Evolutionary conservation across 1,284 basidiomycete genomes (phyloP).

Genomic region (Erythrobasidium hasegawianum): DNA sequence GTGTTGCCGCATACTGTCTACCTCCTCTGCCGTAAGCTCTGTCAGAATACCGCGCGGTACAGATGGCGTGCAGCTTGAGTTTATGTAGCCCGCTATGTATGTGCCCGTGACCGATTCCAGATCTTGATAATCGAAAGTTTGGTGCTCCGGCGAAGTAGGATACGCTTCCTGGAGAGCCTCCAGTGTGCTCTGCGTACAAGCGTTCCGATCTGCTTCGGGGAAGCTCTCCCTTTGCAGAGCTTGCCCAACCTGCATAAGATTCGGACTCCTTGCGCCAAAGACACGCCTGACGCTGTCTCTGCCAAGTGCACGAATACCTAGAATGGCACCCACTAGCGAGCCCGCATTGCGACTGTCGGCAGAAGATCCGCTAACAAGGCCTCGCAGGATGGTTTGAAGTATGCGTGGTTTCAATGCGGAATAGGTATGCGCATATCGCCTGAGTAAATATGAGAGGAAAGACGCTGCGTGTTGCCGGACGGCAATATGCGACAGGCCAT

Average conservation of each 20-base stretch:
- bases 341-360: slow-evolving; percentile 11
- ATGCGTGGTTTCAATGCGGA: slow-evolving; percentile 81
- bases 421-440: slow-evolving; percentile 59
- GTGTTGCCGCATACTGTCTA: background rate
- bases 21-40: slow-evolving; percentile 14
- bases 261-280: slow-evolving; percentile 26
- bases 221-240: slow-evolving; percentile 20
- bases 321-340: slow-evolving; percentile 28
- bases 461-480: slow-evolving; percentile 73
- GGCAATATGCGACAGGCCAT: slow-evolving; percentile 59
- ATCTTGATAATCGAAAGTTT: slow-evolving; percentile 27
- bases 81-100: slow-evolving; percentile 30
- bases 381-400: slow-evolving; percentile 85
- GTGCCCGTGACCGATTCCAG: slow-evolving; percentile 13
- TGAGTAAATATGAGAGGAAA: slow-evolving; percentile 69
- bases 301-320: slow-evolving; percentile 33
- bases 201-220: slow-evolving; percentile 18
- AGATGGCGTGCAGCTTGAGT: slow-evolving; percentile 25
- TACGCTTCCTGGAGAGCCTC: slow-evolving; percentile 30
- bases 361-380: slow-evolving; percentile 18
- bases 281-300: slow-evolving; percentile 24
- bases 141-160: slow-evolving; percentile 5
- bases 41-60: slow-evolving; percentile 22
- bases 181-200: slow-evolving; percentile 14
- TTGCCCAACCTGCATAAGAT: slow-evolving; percentile 24